Percentiles rank a stretch among this genome's conserved stretches.
Conservation (phyloP, 2,329 filamentous ascomycete species). For the Ilyonectria destructans region DNA sequence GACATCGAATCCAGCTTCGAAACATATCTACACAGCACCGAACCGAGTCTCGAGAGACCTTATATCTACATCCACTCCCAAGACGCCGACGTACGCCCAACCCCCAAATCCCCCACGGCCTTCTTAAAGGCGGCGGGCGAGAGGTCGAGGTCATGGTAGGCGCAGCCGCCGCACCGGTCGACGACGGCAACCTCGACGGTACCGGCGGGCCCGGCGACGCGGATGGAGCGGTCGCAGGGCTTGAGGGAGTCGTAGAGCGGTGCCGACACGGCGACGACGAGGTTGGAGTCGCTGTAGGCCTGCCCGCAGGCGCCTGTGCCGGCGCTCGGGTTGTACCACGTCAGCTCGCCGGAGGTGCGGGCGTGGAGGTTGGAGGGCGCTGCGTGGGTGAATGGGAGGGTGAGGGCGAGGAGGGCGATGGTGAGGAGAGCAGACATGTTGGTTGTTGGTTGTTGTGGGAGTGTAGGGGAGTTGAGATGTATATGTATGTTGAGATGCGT, state of each 20-base stretch:
- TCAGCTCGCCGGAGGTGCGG: slow-evolving; percentile 38
- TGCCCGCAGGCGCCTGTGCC: slow-evolving; percentile 80
- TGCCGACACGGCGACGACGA: slow-evolving; percentile 78
- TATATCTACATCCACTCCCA: slow-evolving; percentile 49
- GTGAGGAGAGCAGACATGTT: slow-evolving; percentile 42
- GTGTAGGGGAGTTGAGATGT: neutral
- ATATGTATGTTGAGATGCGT: neutral
- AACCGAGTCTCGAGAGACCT: neutral
- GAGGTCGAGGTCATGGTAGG: slow-evolving; percentile 64
- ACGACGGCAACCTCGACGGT: slow-evolving; percentile 76
- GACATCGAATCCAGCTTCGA: neutral
- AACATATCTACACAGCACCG: neutral
- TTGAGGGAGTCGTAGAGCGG: slow-evolving; percentile 75
- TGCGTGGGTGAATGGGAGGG: slow-evolving; percentile 40
- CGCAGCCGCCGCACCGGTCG: slow-evolving; percentile 74
- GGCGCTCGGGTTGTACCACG: slow-evolving; percentile 76
- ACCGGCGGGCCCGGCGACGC: slow-evolving; percentile 66
- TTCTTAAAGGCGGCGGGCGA: slow-evolving; percentile 63
- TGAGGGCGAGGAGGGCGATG: slow-evolving; percentile 39
- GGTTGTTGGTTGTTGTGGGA: slow-evolving; percentile 1
- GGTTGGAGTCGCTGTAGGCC: slow-evolving; percentile 67
- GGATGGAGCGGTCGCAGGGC: slow-evolving; percentile 76
- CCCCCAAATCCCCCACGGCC: slow-evolving; percentile 55
- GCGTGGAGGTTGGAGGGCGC: slow-evolving; percentile 28
- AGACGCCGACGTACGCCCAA: slow-evolving; percentile 42